Base-by-base conservation (phyloP, 164 flowering plant species). In the Euptelea pleiosperma region DNA sequence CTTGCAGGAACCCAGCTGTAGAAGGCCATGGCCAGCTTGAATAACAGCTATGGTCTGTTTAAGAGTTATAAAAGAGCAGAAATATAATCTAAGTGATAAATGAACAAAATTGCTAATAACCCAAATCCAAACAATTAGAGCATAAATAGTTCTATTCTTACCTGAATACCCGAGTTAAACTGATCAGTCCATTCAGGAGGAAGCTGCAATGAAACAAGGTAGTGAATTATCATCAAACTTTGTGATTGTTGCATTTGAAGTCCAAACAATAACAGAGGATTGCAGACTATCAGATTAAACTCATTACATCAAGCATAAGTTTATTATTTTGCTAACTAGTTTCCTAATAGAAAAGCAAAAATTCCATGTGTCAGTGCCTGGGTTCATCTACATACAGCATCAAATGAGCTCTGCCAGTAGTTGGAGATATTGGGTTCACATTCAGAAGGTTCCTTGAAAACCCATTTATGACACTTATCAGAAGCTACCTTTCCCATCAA, bases 391-490 rank as follows among this genome's bases (percentile, higher is more conserved):
- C 94, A 70, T 83, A 93, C 99, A 75, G 99, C 96, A 81, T 90
- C 99, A 79, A 90, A 93, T 39, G 97, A 93, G 63, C 99, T 93
- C 79, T 93, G 99, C 99, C 99, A 93, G 79, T 93, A 93, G 71
- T 88, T 90, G 60, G 99, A 88, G 62, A 86, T 77, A 60, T 88
- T 90, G 25, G 94, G 83, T 66, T 93, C 99, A 77, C 86, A 82
- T 77, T 90, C 99, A 37, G 97, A 66, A 40, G 92, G 96, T 59
- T 93, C 99, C 70, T 93, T 93, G 84, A 93, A 93, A 26, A 88
- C 99, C 99, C 97, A 93, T 77, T 93, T 93, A 62, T 93, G 99
- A 55, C 99, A 93, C 71, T 93, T 93, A 86, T 93, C 99, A 66
- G 97, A 88, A 57, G 99, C 99, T 69, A 93, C 97, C 73, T 93